Evolutionary conservation across 148 eudicot genomes (phyloP), one percentile per base, ranked within the genome.

Genomic region (Chenopodium quinoa): DNA sequence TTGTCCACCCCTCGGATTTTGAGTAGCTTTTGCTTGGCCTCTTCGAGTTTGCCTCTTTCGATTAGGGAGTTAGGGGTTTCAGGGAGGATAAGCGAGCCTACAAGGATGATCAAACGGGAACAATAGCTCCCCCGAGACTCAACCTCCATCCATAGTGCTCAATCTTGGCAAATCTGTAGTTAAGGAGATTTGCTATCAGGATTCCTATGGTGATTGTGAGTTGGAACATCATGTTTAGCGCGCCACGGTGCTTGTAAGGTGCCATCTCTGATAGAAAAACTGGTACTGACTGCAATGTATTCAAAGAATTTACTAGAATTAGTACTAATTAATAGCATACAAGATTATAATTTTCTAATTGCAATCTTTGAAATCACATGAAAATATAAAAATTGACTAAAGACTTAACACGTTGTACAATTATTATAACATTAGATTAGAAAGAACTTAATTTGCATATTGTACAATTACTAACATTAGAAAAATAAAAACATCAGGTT

Each of bases 61-160:
- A 93, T 89, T 80, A 93, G 40, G 6, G 94, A 91, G 91, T 91
- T 91, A 0, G 97, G 94, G 23, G 97, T 93, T 83, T 93, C 97
- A 4, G 97, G 92, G 16, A 93, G 89, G 87, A 89, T 25, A 1
- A 91, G 4, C 4, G 97, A 86, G 1, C 92, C 92, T 11, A 87
- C 20, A 11, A 86, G 88, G 76, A 93, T 91, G 81, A 91, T 86
- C 0, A 91, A 69, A 27, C 94, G 0, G 97, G 97, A 67, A 91
- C 97, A 76, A 87, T 73, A 0, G 97, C 97, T 1, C 91, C 92
- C 0, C 97, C 94, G 8, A 92, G 68, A 73, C 97, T 92, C 44
- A 91, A 29, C 23, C 97, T 72, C 97, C 97, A 91, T 23, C 97
- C 97, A 87, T 89, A 88, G 7, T 87, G 87, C 2, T 90, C 83